Base-by-base conservation (phyloP, 2,329 filamentous ascomycete genomes). In the Sclerotinia trifoliorum region DNA sequence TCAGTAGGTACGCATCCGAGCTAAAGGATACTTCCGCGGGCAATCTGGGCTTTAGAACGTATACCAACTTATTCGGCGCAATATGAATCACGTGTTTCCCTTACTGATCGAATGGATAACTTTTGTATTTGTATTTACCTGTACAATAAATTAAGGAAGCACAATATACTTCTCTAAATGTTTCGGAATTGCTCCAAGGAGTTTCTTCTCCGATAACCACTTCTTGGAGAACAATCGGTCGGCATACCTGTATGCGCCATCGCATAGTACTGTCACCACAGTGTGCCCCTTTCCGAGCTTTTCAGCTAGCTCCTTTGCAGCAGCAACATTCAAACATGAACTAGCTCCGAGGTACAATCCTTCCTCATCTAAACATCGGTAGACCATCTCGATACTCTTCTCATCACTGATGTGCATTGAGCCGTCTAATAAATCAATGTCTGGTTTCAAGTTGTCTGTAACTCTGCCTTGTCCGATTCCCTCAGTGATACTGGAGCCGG, bases 301-400 rank as follows among this genome's bases (percentile, higher is more conserved):
- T 84, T 95, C 88, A 0, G 95, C 95, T 42, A 97, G 90, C 80
- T 98, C 92, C 81, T 94, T 93, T 21, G 95, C 95, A 1, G 95
- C 95, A 8, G 94, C 95, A 19, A 99, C 95, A 78, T 99, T 99
- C 76, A 99, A 83, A 69, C 92, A 91, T 32, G 92, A 96, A 81
- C 93, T 97, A 49, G 95, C 95, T 71, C 95, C 95, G 2, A 99
- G 85, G 79, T 99, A 99, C 64, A 99, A 81, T 2, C 95, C 95
- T 79, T 99, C 95, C 80, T 98, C 93, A 76, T 98, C 94, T 71
- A 99, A 83, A 77, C 94, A 97, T 72, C 94, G 85, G 82, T 98
- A 99, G 56, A 99, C 93, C 95, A 97, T 98, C 80, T 92, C 92
- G 74, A 99, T 94, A 76, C 89, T 96, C 86, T 96, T 94, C 82